A percentile compares a stretch with the other conserved stretches of the same genome.
phyloP scores from a whole-genome alignment of 306 rosid genomes.

The Castanea sativa region DNA sequence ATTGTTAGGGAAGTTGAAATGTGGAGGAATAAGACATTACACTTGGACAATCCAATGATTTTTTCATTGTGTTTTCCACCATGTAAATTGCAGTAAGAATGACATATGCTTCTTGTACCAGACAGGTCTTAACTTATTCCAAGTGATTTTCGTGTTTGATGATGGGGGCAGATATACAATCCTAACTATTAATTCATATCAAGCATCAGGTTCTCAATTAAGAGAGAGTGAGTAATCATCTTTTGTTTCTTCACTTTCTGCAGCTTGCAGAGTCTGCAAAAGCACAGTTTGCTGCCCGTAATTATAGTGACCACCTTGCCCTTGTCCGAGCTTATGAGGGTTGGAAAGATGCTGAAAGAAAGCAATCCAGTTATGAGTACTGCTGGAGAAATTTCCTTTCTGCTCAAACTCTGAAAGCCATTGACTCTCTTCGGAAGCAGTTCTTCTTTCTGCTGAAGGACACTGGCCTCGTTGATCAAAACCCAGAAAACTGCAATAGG shows the following conservation, averaged over 20 bases:
- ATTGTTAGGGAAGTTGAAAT: neutral
- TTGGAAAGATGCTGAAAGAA: slow-evolving; percentile 84
- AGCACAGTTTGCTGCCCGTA: slow-evolving; percentile 48
- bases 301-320: slow-evolving; percentile 88
- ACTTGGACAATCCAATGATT: neutral
- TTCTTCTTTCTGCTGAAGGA: slow-evolving; percentile 71
- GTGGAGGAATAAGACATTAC: neutral
- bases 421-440: slow-evolving; percentile 86
- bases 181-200: neutral
- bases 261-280: slow-evolving; percentile 50
- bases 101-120: neutral
- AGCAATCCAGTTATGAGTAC: slow-evolving; percentile 68
- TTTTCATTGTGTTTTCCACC: neutral
- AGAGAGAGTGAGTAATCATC: slow-evolving; percentile 5
- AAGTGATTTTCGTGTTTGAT: neutral
- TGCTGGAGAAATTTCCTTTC: slow-evolving; percentile 95
- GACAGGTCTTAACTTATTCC: neutral
- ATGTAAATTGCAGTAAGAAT: neutral
- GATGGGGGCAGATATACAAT: neutral
- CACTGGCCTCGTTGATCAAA: slow-evolving; percentile 65
- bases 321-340: slow-evolving; percentile 82
- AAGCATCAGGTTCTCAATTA: neutral
- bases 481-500: slow-evolving; percentile 45
- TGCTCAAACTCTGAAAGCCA: slow-evolving; percentile 83
- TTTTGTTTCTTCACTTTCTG: slow-evolving; percentile 32